Conservation (phyloP, 2,329 filamentous ascomycete genomes). For the Rutstroemia sp. region DNA sequence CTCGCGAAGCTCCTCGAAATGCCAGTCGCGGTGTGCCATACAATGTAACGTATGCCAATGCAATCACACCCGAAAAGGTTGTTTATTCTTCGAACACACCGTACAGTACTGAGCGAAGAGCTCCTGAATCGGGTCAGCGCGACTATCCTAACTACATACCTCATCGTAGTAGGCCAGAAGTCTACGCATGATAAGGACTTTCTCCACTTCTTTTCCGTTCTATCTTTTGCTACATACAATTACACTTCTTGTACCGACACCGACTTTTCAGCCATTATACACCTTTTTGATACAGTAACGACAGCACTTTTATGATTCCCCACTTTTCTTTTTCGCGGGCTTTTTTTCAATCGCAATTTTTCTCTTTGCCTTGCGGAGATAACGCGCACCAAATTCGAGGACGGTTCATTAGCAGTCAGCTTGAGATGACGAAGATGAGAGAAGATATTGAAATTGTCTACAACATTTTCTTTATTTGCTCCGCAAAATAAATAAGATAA, state of each 20-base stretch:
- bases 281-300: conserved; percentile 6
- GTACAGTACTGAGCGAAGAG: conserved; percentile 1
- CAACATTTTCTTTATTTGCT: no score
- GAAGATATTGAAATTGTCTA: neutral
- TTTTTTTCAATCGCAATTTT: neutral
- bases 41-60: neutral
- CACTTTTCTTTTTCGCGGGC: conserved; percentile 1
- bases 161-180: neutral
- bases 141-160: neutral
- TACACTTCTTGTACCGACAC: conserved; percentile 8
- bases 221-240: neutral
- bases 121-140: neutral
- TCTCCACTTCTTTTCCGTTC: neutral
- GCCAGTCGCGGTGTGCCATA: conserved; percentile 3
- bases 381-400: neutral
- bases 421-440: neutral
- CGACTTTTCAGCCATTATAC: conserved; percentile 4
- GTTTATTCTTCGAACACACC: neutral
- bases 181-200: neutral
- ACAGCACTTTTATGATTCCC: conserved; percentile 8
- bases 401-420: neutral
- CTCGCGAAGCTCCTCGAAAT: conserved; percentile 14
- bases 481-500: neutral
- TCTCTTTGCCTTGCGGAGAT: conserved; percentile 3
- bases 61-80: neutral